phyloP scores from a whole-genome alignment of 2,329 filamentous ascomycete genomes.

The Dactylellina drechsleri region DNA sequence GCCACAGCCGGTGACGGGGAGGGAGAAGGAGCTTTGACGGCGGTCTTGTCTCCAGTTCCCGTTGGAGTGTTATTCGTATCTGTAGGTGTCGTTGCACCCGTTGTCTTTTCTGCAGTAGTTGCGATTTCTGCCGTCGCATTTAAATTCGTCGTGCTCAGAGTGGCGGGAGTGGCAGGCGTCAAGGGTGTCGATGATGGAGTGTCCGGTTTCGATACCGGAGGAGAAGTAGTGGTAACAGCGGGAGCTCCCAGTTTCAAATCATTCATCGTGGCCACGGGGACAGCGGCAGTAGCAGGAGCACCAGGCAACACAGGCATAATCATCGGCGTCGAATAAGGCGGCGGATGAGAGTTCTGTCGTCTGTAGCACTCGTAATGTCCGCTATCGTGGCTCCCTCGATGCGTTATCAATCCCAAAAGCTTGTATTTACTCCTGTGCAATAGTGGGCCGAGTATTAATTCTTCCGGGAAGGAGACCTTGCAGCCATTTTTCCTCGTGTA shows the following conservation, averaged over 20 bases:
- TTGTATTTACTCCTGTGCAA: slow-evolving; percentile 82
- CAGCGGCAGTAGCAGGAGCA: slow-evolving; percentile 56
- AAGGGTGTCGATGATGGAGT: not conserved
- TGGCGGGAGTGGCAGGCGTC: slow-evolving; percentile 18
- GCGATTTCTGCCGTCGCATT: slow-evolving; percentile 4
- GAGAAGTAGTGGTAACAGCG: not conserved
- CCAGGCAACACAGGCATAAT: slow-evolving; percentile 65
- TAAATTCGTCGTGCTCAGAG: slow-evolving; percentile 3
- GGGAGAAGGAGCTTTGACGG: not conserved
- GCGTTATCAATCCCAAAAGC: slow-evolving; percentile 85
- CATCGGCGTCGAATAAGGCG: slow-evolving; percentile 80
- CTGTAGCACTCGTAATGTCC: slow-evolving; percentile 98
- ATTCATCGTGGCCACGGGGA: slow-evolving; percentile 7
- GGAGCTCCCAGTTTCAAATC: slow-evolving; percentile 8
- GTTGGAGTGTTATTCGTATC: not conserved
- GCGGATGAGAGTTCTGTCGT: slow-evolving; percentile 76
- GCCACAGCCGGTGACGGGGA: not conserved
- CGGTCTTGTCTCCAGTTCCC: slow-evolving; percentile 1
- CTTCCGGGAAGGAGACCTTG: slow-evolving; percentile 91
- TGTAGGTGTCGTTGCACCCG: no score
- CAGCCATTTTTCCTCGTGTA: slow-evolving; percentile 91
- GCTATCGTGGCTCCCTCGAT: slow-evolving; percentile 94
- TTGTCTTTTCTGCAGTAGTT: slow-evolving; percentile 5
- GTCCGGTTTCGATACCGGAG: slow-evolving; percentile 22
- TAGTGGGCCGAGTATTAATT: slow-evolving; percentile 81